Evolutionary conservation across 208 protist species (phyloP).

Genomic region (Acanthamoeba sp.): DNA sequence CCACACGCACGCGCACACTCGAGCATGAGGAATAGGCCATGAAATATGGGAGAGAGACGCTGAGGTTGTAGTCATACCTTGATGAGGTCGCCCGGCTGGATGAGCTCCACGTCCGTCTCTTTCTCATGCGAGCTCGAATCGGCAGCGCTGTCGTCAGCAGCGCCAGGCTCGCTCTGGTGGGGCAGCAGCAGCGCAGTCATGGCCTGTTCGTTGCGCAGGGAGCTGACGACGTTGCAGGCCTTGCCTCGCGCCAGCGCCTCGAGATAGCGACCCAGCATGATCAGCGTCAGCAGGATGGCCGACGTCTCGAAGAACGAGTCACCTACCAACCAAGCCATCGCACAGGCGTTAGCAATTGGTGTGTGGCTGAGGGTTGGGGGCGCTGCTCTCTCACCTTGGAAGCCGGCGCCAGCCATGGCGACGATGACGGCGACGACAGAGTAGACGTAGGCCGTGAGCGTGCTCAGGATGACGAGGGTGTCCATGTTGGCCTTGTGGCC

Average conservation of each 20-base stretch:
- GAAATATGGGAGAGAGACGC: background rate
- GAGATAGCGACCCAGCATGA: constrained; percentile 96
- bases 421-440: constrained; percentile 83
- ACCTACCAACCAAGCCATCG: background rate
- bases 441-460: constrained; percentile 89
- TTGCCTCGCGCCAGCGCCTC: constrained; percentile 95
- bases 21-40: background rate
- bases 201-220: constrained; percentile 92
- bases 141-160: background rate
- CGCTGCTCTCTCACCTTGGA: constrained; percentile 19
- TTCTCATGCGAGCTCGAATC: constrained; percentile 76
- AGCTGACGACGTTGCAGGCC: constrained; percentile 93
- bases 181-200: constrained; percentile 82
- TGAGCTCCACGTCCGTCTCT: constrained; percentile 84
- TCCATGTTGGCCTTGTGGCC: constrained; percentile 90
- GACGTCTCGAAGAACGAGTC: constrained; percentile 96
- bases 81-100: constrained; percentile 88
- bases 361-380: constrained; percentile 82
- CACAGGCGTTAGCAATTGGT: background rate
- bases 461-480: constrained; percentile 90
- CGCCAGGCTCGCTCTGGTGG: background rate
- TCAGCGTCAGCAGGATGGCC: constrained; percentile 95
- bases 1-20: background rate
- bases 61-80: constrained; percentile 82
- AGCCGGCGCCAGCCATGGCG: constrained; percentile 41